Conservation (phyloP, 331 rosid species). For the Erythrophleum ivorense region DNA sequence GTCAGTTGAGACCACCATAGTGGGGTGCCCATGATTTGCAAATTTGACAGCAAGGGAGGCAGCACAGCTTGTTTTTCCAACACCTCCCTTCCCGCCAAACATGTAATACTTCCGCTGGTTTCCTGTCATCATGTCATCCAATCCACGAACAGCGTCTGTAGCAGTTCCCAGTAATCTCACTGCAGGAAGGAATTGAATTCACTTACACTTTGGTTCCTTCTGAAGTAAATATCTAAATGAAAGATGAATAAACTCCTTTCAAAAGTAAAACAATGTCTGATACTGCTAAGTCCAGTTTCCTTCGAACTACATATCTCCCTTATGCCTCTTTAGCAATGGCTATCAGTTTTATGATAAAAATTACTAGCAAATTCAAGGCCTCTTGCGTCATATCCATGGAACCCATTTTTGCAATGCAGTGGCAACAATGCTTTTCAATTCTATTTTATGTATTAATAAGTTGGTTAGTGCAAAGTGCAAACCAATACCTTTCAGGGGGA, state of each 20-base stretch:
- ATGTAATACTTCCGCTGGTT: conserved; percentile 74
- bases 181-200: conserved; percentile 40
- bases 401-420: neutral
- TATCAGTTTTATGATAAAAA: neutral
- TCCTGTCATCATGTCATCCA: conserved; percentile 77
- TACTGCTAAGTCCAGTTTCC: neutral
- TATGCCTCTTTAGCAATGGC: conserved; percentile 19
- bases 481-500: neutral
- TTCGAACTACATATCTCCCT: neutral
- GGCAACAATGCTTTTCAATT: neutral
- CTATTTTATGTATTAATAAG: neutral
- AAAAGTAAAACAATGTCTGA: neutral
- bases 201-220: conserved; percentile 19
- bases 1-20: conserved; percentile 90
- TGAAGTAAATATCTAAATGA: conserved; percentile 14
- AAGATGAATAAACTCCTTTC: conserved; percentile 1
- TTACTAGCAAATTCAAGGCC: neutral
- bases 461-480: neutral
- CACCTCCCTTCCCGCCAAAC: conserved; percentile 93
- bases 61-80: conserved; percentile 91
- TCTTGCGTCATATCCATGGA: neutral
- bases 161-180: conserved; percentile 73
- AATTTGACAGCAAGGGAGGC: conserved; percentile 89
- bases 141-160: conserved; percentile 66
- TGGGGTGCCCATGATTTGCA: conserved; percentile 87